Base-by-base conservation (phyloP, 1,284 basidiomycete genomes). In the Trichosporon inkin region DNA sequence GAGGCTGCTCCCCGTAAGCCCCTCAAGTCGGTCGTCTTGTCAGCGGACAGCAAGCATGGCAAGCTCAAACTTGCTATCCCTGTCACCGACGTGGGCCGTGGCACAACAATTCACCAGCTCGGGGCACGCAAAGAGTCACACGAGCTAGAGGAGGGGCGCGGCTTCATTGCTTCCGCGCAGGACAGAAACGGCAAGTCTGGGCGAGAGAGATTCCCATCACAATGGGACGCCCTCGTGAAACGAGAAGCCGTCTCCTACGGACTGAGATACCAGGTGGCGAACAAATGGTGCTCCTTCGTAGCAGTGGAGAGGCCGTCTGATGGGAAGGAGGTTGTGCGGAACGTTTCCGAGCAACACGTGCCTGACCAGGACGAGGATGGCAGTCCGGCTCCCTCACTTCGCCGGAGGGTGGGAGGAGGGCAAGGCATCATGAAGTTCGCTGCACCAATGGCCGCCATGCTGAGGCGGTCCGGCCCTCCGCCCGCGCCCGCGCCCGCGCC, bases 201-300 rank as follows among this genome's bases (percentile, higher is more conserved):
- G 22, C 53, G 56, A 35, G 35, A 19, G 6, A 49, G 36, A 20
- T 36, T 52, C 38, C 39, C 49, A 11, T 20, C 54, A 7, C 41
- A 32, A 7, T 60, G 36, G 32, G 32, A 53, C 16, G 58, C 62
- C 41, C n/a, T 40, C 65, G 84, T 22, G 72, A 78, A 64, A 55
- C 62, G 62, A n/a, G 62, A 64, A 32, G 59, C 41, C 0, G 60
- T 61, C 0, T 52, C 53, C 14, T 74, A 86, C 3, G 85, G 84
- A 2, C 73, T 79, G 59, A 72, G 70, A 19, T 85, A 85, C 66
- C 81, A 82, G 61, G 77, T 86, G 34, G 80, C 77, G 0, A 85
- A 81, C 70, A 68, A 71, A 53, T 73, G 82, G 62, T 85, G 84
- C 0, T 84, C 84, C 0, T 86, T 86, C 61, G 74, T 87, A 28